These are phyloP conservation scores for Corymbia maculata DNA, from an alignment of 345 rosid species.

Conservation along the genomic window DNA sequence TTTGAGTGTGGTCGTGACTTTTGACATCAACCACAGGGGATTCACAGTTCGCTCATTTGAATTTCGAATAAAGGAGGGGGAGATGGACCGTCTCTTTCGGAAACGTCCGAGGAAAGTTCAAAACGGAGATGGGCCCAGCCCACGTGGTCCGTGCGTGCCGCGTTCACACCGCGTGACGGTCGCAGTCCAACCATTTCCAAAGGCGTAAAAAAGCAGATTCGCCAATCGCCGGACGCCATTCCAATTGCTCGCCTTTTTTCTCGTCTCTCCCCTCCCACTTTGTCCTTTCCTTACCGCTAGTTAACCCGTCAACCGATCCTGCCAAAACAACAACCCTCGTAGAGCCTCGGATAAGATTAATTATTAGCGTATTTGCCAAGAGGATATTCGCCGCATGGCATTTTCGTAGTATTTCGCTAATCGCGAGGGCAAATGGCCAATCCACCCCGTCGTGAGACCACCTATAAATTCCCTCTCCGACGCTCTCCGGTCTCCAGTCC, in stretches of 20 bases:
- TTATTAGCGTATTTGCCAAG: background rate
- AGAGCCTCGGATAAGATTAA: background rate
- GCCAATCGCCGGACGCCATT: background rate
- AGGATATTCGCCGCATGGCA: background rate
- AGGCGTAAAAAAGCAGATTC: background rate
- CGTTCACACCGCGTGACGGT: background rate
- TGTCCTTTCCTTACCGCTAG: background rate
- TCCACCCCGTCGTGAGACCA: background rate
- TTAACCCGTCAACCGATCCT: background rate
- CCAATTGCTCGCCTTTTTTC: background rate
- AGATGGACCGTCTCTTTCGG: background rate
- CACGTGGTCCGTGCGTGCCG: background rate
- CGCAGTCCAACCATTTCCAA: background rate
- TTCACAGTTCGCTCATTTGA: background rate
- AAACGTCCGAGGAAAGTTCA: background rate
- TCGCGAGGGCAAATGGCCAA: background rate
- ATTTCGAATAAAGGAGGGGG: background rate
- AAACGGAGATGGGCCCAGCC: background rate
- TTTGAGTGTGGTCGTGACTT: background rate
- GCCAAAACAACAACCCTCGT: background rate
- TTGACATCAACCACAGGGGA: background rate
- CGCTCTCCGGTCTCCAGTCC: background rate
- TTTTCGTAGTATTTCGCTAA: background rate
- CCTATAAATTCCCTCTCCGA: background rate
- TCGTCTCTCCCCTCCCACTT: too few relatives aligned